Evolutionary conservation across 169 alveolate genomes (phyloP).

Genomic region (Neospora caninum): DNA sequence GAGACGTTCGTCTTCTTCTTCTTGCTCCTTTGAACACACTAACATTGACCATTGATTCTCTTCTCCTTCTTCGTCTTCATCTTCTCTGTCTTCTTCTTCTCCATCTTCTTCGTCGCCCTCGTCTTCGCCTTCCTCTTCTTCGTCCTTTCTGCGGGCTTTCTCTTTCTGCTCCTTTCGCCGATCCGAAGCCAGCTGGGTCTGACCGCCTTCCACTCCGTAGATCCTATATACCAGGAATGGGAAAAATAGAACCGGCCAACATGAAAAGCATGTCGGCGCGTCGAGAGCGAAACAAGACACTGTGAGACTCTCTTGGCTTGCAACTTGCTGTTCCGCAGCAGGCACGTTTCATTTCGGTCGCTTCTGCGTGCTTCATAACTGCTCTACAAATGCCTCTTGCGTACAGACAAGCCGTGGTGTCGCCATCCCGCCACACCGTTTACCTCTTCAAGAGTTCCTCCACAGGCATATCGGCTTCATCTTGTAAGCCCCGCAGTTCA

Average conservation of each 20-base stretch:
- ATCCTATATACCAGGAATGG: not conserved
- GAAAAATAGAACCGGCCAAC: not conserved
- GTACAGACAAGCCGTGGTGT: no score
- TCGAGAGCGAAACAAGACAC: no score
- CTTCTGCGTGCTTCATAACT: no score
- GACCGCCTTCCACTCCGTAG: not conserved
- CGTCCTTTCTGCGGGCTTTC: not conserved
- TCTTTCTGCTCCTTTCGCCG: not conserved
- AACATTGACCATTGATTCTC: conserved; percentile 25
- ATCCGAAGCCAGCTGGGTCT: not conserved
- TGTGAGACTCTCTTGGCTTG: no score
- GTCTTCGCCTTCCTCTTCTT: not conserved
- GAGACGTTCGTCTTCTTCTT: conserved; percentile 44
- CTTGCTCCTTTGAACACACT: conserved; percentile 22
- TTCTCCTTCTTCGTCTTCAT: not conserved
- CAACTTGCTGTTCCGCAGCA: no score
- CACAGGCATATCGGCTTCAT: conserved; percentile 25
- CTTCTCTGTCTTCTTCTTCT: not conserved
- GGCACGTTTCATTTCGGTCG: no score
- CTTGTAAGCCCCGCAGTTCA: not conserved
- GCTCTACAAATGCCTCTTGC: no score
- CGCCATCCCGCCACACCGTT: not conserved
- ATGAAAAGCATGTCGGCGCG: no score
- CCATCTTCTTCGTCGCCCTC: not conserved
- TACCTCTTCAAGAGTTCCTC: conserved; percentile 14